These are phyloP conservation scores for Gamsiella multidivaricata DNA, from an alignment of 192 early-diverging fungal species.

Conservation along the genomic window DNA sequence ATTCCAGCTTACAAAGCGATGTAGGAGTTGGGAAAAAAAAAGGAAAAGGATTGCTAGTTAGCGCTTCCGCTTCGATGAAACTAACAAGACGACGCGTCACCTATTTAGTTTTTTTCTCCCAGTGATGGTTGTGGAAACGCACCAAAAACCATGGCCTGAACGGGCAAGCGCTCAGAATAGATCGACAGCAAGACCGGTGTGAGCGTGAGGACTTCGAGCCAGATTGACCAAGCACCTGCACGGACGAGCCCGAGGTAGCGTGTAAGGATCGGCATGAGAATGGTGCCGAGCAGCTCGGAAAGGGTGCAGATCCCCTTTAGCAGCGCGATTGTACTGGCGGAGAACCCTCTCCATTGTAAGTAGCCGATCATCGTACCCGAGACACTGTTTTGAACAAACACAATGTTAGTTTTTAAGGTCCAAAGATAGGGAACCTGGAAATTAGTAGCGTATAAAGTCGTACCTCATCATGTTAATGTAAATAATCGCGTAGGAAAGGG, in stretches of 20 bases:
- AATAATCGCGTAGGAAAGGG: conserved; percentile 43
- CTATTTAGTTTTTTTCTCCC: conserved; percentile 2
- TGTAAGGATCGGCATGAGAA: conserved; percentile 27
- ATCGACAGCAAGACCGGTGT: conserved; percentile 46
- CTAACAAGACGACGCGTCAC: too few relatives aligned
- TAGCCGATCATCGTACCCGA: conserved; percentile 54
- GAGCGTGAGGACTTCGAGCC: conserved; percentile 31
- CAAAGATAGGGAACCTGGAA: too few relatives aligned
- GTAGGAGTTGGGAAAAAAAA: neutral
- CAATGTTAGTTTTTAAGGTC: too few relatives aligned
- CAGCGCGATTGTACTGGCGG: conserved; percentile 29
- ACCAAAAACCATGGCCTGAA: conserved; percentile 44
- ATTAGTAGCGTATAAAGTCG: neutral
- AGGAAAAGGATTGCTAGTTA: neutral
- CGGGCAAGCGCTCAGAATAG: conserved; percentile 28
- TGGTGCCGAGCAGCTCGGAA: conserved; percentile 34
- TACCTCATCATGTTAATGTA: conserved; percentile 53
- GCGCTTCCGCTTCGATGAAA: too few relatives aligned
- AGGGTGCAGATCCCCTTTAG: conserved; percentile 45
- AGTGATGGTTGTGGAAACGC: neutral
- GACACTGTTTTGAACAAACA: conserved; percentile 15
- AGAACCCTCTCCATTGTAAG: conserved; percentile 36
- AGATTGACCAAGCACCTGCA: conserved; percentile 47
- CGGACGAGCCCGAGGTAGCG: conserved; percentile 39
- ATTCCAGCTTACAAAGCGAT: conserved; percentile 27